A percentile compares a stretch with the other conserved stretches of the same genome.
phyloP scores from a whole-genome alignment of 169 alveolate species.

The Perkinsus chesapeaki region DNA sequence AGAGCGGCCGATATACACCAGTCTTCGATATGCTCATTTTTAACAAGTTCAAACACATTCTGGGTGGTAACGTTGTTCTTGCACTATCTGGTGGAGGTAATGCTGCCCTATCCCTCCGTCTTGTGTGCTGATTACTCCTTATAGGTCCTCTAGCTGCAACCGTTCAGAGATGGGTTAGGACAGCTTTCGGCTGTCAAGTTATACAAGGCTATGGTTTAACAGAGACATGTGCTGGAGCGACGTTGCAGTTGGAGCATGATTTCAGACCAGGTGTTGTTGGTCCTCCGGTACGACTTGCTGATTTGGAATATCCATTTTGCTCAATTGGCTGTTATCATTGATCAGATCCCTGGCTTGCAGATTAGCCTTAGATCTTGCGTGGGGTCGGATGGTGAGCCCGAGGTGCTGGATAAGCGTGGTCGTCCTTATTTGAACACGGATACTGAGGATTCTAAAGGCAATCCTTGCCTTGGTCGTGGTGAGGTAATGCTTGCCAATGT shows the following conservation, averaged over 20 bases:
- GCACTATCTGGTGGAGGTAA: slow-evolving; percentile 44
- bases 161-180: slow-evolving; percentile 46
- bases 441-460: not conserved
- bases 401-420: not conserved
- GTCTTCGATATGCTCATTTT: slow-evolving; percentile 31
- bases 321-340: no score
- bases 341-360: not conserved
- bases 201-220: slow-evolving; percentile 77
- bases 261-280: slow-evolving; percentile 53
- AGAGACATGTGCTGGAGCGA: slow-evolving; percentile 61
- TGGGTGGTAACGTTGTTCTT: slow-evolving; percentile 63
- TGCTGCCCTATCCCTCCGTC: not conserved
- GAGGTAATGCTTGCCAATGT: not conserved
- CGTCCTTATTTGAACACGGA: not conserved
- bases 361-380: not conserved
- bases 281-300: slow-evolving; percentile 22
- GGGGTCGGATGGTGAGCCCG: not conserved
- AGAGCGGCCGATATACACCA: not conserved
- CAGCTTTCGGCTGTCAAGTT: slow-evolving; percentile 46
- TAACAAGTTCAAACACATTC: slow-evolving; percentile 42
- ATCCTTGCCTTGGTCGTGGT: not conserved
- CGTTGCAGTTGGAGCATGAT: slow-evolving; percentile 40
- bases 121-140: not conserved
- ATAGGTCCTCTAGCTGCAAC: slow-evolving; percentile 65
- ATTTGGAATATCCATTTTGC: no score